A percentile compares a stretch with the other conserved stretches of the same genome.
Conservation (phyloP, 2,329 filamentous ascomycete genomes). For the Clarireedia sp. region DNA sequence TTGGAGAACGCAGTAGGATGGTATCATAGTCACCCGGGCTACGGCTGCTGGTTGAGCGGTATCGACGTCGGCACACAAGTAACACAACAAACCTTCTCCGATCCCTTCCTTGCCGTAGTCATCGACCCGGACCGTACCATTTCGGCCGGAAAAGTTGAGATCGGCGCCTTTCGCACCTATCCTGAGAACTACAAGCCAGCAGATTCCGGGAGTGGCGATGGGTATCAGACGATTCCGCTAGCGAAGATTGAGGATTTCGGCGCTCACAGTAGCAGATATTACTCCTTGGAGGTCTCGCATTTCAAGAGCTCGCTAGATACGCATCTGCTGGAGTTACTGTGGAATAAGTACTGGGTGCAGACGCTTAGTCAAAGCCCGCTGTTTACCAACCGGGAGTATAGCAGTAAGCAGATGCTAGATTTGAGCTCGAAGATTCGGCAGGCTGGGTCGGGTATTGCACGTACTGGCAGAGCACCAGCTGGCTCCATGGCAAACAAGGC, state of each 20-base stretch:
- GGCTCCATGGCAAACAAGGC: slow-evolving; percentile 14
- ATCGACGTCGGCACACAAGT: slow-evolving; percentile 89
- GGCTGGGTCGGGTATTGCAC: slow-evolving; percentile 38
- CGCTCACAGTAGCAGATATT: slow-evolving; percentile 84
- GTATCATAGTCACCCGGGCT: slow-evolving; percentile 97
- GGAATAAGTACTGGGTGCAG: slow-evolving; percentile 99
- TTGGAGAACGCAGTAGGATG: slow-evolving; percentile 92
- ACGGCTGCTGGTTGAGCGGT: slow-evolving; percentile 94
- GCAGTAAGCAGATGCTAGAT: slow-evolving; percentile 85
- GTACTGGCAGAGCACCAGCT: slow-evolving; percentile 28
- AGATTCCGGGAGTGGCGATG: slow-evolving; percentile 41
- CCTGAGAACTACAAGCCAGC: slow-evolving; percentile 62
- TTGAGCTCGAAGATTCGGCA: slow-evolving; percentile 74
- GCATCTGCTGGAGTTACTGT: slow-evolving; percentile 77
- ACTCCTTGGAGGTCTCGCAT: slow-evolving; percentile 82
- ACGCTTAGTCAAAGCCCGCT: slow-evolving; percentile 87
- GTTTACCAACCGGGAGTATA: slow-evolving; percentile 86
- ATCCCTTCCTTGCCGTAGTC: slow-evolving; percentile 92
- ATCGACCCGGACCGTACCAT: slow-evolving; percentile 96
- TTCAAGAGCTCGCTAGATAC: slow-evolving; percentile 91
- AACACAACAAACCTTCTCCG: slow-evolving; percentile 75
- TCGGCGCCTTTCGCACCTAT: slow-evolving; percentile 91
- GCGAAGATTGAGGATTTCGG: slow-evolving; percentile 94
- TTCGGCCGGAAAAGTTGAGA: slow-evolving; percentile 86
- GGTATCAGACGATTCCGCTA: slow-evolving; percentile 75